Base-by-base conservation (phyloP, 2,329 filamentous ascomycete species). In the Ceratocystis colombiana region DNA sequence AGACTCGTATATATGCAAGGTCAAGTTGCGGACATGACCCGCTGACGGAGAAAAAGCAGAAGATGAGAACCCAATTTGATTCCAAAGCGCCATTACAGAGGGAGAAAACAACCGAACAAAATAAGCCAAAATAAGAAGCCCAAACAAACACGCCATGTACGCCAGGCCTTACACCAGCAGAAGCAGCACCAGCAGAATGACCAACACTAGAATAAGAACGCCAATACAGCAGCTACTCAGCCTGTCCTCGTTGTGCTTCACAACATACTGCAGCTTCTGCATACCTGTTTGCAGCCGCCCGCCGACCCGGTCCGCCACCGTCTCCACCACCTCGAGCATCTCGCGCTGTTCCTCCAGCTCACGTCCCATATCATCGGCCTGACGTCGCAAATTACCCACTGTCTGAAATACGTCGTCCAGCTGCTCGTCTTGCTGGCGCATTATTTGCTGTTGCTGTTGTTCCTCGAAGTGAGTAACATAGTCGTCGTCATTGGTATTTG, bases 321-420 rank as follows among this genome's bases (percentile, higher is more conserved):
- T 83, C 76, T 97, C 93, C 50, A 95, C 88, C 64, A 89, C 86
- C 69, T 94, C 87, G 67, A 99, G 80, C 83, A 97, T 88, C 75
- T 91, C 89, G 25, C 82, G 83, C 80, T 99, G 94, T 78, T 99
- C 94, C 76, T 96, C 95, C 59, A 99, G 80, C 78, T 99, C 94
- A 67, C 93, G 81, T 1, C 94, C 93, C 93, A 99, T 99, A 71
- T 91, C 89, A 76, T 95, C 87, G 1, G 94, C 95, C 80, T 97
- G 94, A 73, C 88, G 82, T 66, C 93, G 81, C 73, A 99, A 77
- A 73, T 91, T 96, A 1, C 92, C 93, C 28, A 99, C 94, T 0
- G 93, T 97, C 70, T 87, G 84, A 74, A 95, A 96, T 61, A 99
- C 93, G 17, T 89, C 89, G 73, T 97, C 93, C 1, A 99, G 81